Percentiles rank a stretch among this genome's conserved stretches.
These are phyloP conservation scores for Drechslerella stenobrocha DNA, from an alignment of 2,329 filamentous ascomycete genomes.

Conservation along the genomic window DNA sequence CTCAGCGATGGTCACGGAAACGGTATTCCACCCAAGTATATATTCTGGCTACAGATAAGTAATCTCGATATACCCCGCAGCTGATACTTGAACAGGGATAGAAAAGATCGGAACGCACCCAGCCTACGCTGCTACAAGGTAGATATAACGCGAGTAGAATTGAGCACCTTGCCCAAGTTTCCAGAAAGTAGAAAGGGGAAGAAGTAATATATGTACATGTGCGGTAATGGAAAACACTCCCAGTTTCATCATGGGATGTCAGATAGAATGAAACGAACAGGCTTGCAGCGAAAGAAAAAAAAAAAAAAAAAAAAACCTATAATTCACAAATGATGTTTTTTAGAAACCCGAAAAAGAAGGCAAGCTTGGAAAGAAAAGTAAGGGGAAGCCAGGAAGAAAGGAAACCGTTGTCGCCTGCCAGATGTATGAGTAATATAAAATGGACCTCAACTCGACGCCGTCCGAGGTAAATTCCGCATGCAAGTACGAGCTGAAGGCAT, in stretches of 20 bases:
- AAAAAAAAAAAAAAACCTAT: conserved; percentile 13
- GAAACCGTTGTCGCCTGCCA: conserved; percentile 29
- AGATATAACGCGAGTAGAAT: conserved; percentile 31
- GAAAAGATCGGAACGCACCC: too few relatives aligned
- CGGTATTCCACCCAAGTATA: too few relatives aligned
- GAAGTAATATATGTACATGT: conserved; percentile 5
- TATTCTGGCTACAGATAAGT: too few relatives aligned
- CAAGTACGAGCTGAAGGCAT: conserved; percentile 29
- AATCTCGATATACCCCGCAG: too few relatives aligned
- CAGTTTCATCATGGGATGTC: conserved; percentile 7
- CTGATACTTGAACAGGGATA: too few relatives aligned
- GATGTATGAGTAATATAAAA: conserved; percentile 35
- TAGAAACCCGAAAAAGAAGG: too few relatives aligned
- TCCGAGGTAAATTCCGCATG: conserved; percentile 27
- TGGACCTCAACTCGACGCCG: conserved; percentile 39
- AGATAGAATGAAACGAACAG: neutral
- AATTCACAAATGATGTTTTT: too few relatives aligned
- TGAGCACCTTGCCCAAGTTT: conserved; percentile 12
- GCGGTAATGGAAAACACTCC: neutral
- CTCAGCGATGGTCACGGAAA: too few relatives aligned
- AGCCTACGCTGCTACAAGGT: too few relatives aligned
- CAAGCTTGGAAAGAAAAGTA: too few relatives aligned
- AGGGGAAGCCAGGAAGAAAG: too few relatives aligned
- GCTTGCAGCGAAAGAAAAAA: conserved; percentile 20
- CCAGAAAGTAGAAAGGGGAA: conserved; percentile 22